Evolutionary conservation across 192 early-diverging fungal species (phyloP).

Genomic region (Allomyces javanicus): DNA sequence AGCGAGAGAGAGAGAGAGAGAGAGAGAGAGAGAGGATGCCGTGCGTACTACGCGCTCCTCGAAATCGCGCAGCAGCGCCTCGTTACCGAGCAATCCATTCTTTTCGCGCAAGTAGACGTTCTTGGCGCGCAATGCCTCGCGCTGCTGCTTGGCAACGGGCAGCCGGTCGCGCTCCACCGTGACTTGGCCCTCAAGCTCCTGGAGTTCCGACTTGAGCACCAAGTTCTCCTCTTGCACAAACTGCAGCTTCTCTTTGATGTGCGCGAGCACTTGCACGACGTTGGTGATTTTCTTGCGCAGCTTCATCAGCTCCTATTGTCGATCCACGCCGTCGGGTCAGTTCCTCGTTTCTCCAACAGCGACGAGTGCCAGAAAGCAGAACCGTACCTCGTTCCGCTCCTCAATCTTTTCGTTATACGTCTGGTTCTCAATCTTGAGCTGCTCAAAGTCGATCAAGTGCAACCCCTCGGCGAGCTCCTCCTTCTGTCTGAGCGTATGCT

Average conservation of each 20-base stretch:
- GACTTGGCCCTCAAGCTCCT: slow-evolving; percentile 23
- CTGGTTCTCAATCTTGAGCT: slow-evolving; percentile 42
- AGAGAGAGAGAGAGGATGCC: too few species aligned
- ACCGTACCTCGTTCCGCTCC: slow-evolving; percentile 28
- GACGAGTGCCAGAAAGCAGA: background rate
- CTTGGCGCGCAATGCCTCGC: slow-evolving; percentile 17
- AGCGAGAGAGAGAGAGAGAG: too few species aligned
- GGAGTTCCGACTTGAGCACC: slow-evolving; percentile 12
- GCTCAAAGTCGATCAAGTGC: slow-evolving; percentile 44
- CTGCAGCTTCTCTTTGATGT: slow-evolving; percentile 43
- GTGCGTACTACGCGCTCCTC: slow-evolving; percentile 26
- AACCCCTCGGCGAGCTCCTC: slow-evolving; percentile 43
- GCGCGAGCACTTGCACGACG: slow-evolving; percentile 37
- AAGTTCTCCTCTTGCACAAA: slow-evolving; percentile 28
- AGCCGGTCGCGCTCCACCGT: slow-evolving; percentile 19
- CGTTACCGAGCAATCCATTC: slow-evolving; percentile 31
- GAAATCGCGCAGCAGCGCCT: slow-evolving; percentile 25
- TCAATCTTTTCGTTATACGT: slow-evolving; percentile 49
- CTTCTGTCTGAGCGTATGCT: slow-evolving; percentile 31
- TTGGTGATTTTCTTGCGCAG: slow-evolving; percentile 41
- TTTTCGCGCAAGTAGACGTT: slow-evolving; percentile 22
- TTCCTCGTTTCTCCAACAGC: background rate
- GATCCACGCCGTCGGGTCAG: too few species aligned
- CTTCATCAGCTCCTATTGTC: slow-evolving; percentile 26
- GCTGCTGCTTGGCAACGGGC: slow-evolving; percentile 19